Conservation (phyloP, 1,139 yeast species). For the Taphrina confusa region DNA sequence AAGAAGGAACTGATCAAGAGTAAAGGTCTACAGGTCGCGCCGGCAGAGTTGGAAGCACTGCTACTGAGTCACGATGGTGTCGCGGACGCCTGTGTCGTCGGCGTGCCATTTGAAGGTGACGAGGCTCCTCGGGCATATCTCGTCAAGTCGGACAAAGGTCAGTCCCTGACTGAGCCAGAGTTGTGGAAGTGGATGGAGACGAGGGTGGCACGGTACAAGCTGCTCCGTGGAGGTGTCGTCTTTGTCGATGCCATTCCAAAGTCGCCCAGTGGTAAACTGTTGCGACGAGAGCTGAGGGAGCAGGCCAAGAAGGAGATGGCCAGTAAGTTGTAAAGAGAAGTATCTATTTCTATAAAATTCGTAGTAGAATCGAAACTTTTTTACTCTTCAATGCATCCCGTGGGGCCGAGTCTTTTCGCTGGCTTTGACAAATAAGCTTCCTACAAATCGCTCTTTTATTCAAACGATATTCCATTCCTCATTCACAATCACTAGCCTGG, state of each 20-base stretch:
- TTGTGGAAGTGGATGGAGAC: conserved; percentile 43
- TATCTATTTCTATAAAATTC: too few relatives aligned
- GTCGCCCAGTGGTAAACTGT: conserved; percentile 49
- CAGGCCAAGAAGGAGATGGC: conserved; percentile 25
- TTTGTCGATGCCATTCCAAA: conserved; percentile 48
- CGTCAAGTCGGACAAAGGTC: conserved; percentile 42
- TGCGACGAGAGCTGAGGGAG: conserved; percentile 45
- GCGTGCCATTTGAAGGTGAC: conserved; percentile 46
- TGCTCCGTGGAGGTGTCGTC: conserved; percentile 50
- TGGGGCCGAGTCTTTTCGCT: too few relatives aligned
- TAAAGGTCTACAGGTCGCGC: conserved; percentile 73
- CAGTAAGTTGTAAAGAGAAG: conserved; percentile 8
- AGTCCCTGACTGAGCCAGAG: conserved; percentile 36
- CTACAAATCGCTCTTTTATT: too few relatives aligned
- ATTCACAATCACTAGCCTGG: too few relatives aligned
- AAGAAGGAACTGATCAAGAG: conserved; percentile 71
- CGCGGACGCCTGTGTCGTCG: conserved; percentile 48
- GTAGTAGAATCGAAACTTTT: too few relatives aligned
- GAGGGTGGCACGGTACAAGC: conserved; percentile 47
- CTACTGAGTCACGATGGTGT: conserved; percentile 53
- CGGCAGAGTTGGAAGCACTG: conserved; percentile 71
- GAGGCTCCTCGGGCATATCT: conserved; percentile 49
- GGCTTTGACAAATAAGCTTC: too few relatives aligned
- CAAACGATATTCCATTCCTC: too few relatives aligned
- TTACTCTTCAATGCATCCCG: too few relatives aligned